A percentile compares a stretch with the other conserved stretches of the same genome.
These are phyloP conservation scores for Ammopiptanthus mongolicus DNA, from an alignment of 306 rosid genomes.

Conservation along the genomic window DNA sequence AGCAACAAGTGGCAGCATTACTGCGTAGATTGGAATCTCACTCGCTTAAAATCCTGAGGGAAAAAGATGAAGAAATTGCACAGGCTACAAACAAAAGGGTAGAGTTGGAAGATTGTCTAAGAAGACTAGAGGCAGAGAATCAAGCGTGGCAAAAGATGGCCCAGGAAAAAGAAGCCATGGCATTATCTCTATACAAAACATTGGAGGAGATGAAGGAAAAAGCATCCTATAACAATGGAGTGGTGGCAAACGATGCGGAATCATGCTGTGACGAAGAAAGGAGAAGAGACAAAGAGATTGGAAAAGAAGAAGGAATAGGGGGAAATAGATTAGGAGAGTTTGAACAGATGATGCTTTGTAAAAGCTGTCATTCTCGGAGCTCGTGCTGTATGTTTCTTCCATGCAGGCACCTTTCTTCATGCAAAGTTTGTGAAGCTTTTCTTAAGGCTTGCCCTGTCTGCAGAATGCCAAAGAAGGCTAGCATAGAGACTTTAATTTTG, in stretches of 20 bases:
- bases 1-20: constrained; percentile 35
- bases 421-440: constrained; percentile 56
- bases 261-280: constrained; percentile 45
- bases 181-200: constrained; percentile 37
- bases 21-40: constrained; percentile 37
- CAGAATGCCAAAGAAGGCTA: constrained; percentile 50
- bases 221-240: constrained; percentile 3
- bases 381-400: constrained; percentile 67
- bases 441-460: constrained; percentile 76
- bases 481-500: constrained; percentile 65
- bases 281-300: background rate
- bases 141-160: constrained; percentile 51
- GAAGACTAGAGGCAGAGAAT: constrained; percentile 56
- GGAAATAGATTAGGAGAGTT: background rate
- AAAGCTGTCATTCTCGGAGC: constrained; percentile 46
- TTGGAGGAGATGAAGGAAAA: constrained; percentile 53
- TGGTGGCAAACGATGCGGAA: constrained; percentile 48
- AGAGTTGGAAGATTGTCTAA: constrained; percentile 52
- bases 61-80: constrained; percentile 57
- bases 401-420: constrained; percentile 80
- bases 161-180: constrained; percentile 53
- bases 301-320: constrained; percentile 5
- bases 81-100: constrained; percentile 32
- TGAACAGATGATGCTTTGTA: constrained; percentile 35
- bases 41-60: constrained; percentile 12